Evolutionary conservation across 2,329 filamentous ascomycete genomes (phyloP), one percentile per base, ranked within the genome.

Genomic region (Botrytis cinerea): DNA sequence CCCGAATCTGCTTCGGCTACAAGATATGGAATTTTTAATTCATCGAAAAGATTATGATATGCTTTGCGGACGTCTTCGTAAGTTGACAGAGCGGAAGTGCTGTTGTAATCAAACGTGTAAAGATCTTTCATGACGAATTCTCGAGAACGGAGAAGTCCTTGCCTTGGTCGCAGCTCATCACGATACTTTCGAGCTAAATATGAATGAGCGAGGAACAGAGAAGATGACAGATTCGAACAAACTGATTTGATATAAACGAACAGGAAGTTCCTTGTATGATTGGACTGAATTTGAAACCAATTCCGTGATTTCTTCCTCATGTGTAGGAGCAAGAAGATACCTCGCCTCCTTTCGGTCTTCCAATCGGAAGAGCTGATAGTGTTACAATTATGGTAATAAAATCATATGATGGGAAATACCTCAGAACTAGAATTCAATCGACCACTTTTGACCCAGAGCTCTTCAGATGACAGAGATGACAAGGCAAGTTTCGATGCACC

Each of bases 81-180:
- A 0, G 95, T 97, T 68, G 88, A 83, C n/a, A 95, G 84, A 1
- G 95, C 95, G n/a, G 88, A 84, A 40, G 88, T 83, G 0, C 86
- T 81, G 6, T 87, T 91, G 51, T 87, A 84, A 80, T 99, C 96
- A 80, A 99, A 99, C 0, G 95, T 98, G 81, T 99, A 99, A 1
- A 99, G 87, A 82, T 99, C 96, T 82, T 99, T 99, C 96, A 99
- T 99, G 78, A 94, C 84, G 79, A 99, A 99, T 80, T 99, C 96
- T 75, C 94, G 90, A 0, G 93, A 92, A 16, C 96, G 90, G 14
- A 99, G 85, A 2, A 99, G 86, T 20, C 96, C 96, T 78, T 97
- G 93, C 46, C 96, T 89, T 32, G 96, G 96, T 40, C 96, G 88
- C 73, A 92, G 88, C 83, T 99, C 96, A 83, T 99, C 96, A 67